Base-by-base conservation (phyloP, 2,329 filamentous ascomycete genomes). In the Curvularia eragrostidis region DNA sequence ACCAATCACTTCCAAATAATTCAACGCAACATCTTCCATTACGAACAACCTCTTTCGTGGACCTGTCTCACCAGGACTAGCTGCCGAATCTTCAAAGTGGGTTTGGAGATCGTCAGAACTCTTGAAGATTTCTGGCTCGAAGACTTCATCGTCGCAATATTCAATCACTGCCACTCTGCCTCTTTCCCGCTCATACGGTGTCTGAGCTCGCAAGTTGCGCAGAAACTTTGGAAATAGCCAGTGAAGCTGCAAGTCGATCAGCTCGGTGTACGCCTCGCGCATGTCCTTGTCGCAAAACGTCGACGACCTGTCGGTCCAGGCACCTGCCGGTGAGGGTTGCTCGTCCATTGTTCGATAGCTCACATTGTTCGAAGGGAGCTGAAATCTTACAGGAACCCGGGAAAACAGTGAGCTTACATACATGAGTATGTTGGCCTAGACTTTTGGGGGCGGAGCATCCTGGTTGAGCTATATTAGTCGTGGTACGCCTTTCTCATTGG, bases 201-300 rank as follows among this genome's bases (percentile, higher is more conserved):
- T 48, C 24, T 54, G 52, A 13, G 36, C 7, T 5, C 48, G 38
- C 8, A 49, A 12, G 23, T 54, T 54, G 24, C 19, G 52, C 23
- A 54, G 15, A 28, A 54, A 54, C 3, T 48, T 38, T 41, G 52
- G 52, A 24, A 49, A 54, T 9, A 49, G 12, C 34, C 18, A 38
- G 13, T 15, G 41, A 26, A 54, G 36, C 7, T 54, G 52, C 19
- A 24, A n/a, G 24, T 54, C 47, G 1, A 54, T 36, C 9, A 54
- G 26, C 18, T 54, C 44, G 13, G 36, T 7, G 18, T 54, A 49
- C 49, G 44, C 36, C 23, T 54, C 44, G n/a, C 44, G 52, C 19
- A 15, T 8, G 28, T 54, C 52, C 41, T 54, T 28, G 7, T 54
- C 52, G 44, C 52, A 49, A 18, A 54, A 48, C 18, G 52, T 54